Percentiles rank a stretch among this genome's conserved stretches.
These are phyloP conservation scores for Arthrobotrys iridis DNA, from an alignment of 2,329 filamentous ascomycete genomes.

Conservation along the genomic window DNA sequence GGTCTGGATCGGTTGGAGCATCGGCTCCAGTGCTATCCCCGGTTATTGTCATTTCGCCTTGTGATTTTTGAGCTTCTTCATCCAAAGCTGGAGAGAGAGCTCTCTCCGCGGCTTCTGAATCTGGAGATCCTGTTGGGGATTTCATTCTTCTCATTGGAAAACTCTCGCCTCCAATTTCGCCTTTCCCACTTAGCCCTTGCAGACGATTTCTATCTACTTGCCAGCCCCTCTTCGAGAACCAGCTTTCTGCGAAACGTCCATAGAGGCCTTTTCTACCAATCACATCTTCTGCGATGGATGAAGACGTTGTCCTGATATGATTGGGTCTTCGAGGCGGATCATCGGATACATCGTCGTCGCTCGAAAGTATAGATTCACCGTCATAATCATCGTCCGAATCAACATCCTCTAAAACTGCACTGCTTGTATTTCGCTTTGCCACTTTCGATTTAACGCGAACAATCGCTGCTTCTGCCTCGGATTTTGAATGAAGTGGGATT, in stretches of 20 bases:
- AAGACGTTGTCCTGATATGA: conserved; percentile 61
- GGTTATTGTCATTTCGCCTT: conserved; percentile 48
- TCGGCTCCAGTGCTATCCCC: conserved; percentile 30
- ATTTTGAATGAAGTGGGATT: conserved; percentile 82
- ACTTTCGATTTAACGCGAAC: conserved; percentile 67
- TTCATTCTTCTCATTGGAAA: conserved; percentile 59
- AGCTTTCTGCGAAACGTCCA: conserved; percentile 86
- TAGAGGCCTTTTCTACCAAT: conserved; percentile 84
- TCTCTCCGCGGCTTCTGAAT: conserved; percentile 37
- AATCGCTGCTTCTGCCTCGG: conserved; percentile 78
- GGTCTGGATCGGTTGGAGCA: conserved; percentile 20
- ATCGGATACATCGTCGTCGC: conserved; percentile 60
- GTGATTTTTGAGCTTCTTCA: conserved; percentile 58
- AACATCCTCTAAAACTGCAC: conserved; percentile 58
- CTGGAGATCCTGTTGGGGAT: conserved; percentile 53
- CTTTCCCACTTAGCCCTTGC: conserved; percentile 72
- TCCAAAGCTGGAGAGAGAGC: conserved; percentile 22
- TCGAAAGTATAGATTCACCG: conserved; percentile 59
- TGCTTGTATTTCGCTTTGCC: conserved; percentile 61
- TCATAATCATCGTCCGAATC: conserved; percentile 67
- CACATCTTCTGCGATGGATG: conserved; percentile 86
- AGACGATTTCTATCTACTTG: conserved; percentile 74
- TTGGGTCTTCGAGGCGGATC: conserved; percentile 53
- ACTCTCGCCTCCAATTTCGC: conserved; percentile 60
- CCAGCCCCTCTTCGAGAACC: conserved; percentile 90